phyloP scores from a whole-genome alignment of 2,329 filamentous ascomycete species.

The Alternaria ethzedia region DNA sequence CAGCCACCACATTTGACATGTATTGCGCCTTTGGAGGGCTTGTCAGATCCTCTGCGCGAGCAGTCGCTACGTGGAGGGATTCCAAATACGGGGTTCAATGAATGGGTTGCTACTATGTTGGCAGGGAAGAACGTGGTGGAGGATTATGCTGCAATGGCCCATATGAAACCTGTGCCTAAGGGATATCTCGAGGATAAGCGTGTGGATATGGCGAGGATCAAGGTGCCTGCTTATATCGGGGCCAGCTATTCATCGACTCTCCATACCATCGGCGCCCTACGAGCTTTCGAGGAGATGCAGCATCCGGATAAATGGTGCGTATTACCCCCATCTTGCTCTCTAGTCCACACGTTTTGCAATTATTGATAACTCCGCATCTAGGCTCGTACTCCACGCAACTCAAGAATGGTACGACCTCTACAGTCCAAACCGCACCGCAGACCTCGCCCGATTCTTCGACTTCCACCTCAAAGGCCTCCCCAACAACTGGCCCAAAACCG shows the following conservation, averaged over 20 bases:
- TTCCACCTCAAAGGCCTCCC: constrained; percentile 51
- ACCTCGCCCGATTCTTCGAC: constrained; percentile 53
- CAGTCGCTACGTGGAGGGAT: neutral
- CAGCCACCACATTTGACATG: constrained; percentile 50
- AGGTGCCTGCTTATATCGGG: constrained; percentile 16
- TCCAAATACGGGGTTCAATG: neutral
- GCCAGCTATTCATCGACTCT: constrained; percentile 16
- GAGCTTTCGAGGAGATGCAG: constrained; percentile 4
- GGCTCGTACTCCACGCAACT: constrained; percentile 10
- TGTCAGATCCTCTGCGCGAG: constrained; percentile 20
- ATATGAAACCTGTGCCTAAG: neutral
- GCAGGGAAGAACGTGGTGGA: constrained; percentile 6
- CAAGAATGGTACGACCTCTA: constrained; percentile 29
- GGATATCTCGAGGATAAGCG: constrained; percentile 18
- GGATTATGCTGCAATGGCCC: neutral
- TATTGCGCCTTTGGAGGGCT: constrained; percentile 58
- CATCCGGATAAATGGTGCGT: constrained; percentile 4
- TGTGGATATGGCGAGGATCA: constrained; percentile 11
- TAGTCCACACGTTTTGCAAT: too few relatives aligned
- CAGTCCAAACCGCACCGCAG: constrained; percentile 3
- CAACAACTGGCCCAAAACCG: constrained; percentile 58
- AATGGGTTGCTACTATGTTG: neutral
- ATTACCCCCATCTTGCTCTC: neutral
- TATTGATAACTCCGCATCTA: neutral
- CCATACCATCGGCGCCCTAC: constrained; percentile 19